phyloP scores from a whole-genome alignment of 371 early-diverging fungal genomes.

The Rhizopus stolonifer region DNA sequence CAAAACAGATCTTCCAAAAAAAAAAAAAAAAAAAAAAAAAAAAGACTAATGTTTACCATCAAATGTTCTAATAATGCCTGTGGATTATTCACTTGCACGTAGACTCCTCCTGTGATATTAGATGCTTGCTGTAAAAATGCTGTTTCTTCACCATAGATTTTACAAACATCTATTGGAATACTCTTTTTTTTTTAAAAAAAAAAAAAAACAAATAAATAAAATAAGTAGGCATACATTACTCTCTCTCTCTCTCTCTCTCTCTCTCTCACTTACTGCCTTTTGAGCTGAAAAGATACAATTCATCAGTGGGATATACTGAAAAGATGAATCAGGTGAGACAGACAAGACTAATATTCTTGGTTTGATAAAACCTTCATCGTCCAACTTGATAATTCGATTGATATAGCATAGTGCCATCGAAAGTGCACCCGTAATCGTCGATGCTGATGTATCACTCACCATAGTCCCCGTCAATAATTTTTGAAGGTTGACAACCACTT shows the following conservation, averaged over 20 bases:
- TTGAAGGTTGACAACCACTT: slow-evolving; percentile 50
- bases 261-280: slow-evolving; percentile 61
- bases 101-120: slow-evolving; percentile 86
- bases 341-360: slow-evolving; percentile 86
- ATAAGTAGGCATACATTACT: no score
- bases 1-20: no score
- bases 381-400: slow-evolving; percentile 57
- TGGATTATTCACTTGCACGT: slow-evolving; percentile 63
- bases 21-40: no score
- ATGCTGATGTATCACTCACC: slow-evolving; percentile 15
- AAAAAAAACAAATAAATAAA: no score
- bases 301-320: slow-evolving; percentile 94
- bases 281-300: slow-evolving; percentile 96
- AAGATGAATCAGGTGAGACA: slow-evolving; percentile 82
- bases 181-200: no score
- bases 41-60: slow-evolving; percentile 75
- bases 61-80: slow-evolving; percentile 78
- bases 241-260: no score
- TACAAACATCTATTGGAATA: slow-evolving; percentile 89
- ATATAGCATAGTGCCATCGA: slow-evolving; percentile 71
- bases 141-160: slow-evolving; percentile 73
- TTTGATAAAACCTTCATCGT: slow-evolving; percentile 62
- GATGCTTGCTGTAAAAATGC: slow-evolving; percentile 93
- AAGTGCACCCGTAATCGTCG: slow-evolving; percentile 59
- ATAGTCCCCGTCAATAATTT: slow-evolving; percentile 39